Evolutionary conservation across 192 early-diverging fungal genomes (phyloP).

Genomic region (Coemansia sp.): DNA sequence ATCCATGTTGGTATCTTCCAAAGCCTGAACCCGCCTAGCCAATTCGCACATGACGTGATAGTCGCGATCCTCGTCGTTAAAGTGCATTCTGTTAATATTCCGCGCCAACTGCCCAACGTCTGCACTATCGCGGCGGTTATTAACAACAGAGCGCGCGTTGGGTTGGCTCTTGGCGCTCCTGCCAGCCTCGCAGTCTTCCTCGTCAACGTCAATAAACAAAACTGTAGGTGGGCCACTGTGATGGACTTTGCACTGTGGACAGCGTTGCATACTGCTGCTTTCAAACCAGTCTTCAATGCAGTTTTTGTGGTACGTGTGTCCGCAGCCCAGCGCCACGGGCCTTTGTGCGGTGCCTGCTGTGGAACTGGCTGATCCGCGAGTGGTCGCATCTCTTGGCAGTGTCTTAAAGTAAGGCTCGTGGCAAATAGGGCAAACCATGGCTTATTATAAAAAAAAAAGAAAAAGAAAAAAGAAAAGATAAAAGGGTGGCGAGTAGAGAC

Average conservation of each 20-base stretch:
- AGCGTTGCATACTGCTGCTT: neutral
- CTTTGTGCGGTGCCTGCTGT: neutral
- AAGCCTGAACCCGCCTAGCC: neutral
- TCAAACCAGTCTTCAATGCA: constrained; percentile 1
- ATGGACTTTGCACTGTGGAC: neutral
- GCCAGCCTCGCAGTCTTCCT: neutral
- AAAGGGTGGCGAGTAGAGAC: neutral
- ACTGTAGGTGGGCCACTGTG: neutral
- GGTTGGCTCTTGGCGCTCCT: neutral
- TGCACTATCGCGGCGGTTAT: neutral
- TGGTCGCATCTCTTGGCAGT: neutral
- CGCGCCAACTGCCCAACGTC: neutral
- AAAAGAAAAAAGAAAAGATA: neutral
- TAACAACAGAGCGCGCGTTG: neutral
- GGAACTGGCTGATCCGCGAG: neutral
- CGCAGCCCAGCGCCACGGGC: constrained; percentile 1
- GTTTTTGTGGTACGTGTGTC: constrained; percentile 1
- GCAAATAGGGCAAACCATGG: neutral
- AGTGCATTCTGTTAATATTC: neutral
- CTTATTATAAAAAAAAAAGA: neutral
- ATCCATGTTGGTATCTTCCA: neutral
- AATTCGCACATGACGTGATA: neutral
- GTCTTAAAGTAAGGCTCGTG: neutral
- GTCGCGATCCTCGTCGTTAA: neutral
- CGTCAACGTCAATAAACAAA: neutral